Percentiles rank a stretch among this genome's conserved stretches.
Evolutionary conservation across 345 rosid genomes (phyloP).

Genomic region (Citrus medica): DNA sequence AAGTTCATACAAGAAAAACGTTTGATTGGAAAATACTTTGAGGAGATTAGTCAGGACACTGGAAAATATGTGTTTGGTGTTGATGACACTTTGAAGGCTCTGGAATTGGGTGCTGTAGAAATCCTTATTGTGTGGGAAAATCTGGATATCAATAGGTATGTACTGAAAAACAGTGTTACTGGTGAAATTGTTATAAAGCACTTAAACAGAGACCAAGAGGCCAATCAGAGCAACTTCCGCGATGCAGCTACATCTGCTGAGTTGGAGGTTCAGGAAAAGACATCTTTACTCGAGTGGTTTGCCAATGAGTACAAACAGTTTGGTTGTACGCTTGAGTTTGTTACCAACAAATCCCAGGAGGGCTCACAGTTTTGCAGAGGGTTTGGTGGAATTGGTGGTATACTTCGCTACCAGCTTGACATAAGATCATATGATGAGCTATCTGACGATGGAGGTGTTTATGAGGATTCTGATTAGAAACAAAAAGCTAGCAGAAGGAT

Average conservation of each 20-base stretch:
- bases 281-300: constrained; percentile 84
- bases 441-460: constrained; percentile 65
- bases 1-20: constrained; percentile 95
- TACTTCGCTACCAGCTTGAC: constrained; percentile 89
- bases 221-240: constrained; percentile 69
- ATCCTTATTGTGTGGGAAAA: constrained; percentile 92
- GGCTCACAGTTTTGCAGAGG: constrained; percentile 96
- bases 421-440: constrained; percentile 78
- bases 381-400: constrained; percentile 92
- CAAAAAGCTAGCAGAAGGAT: constrained; percentile 23
- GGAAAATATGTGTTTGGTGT: constrained; percentile 89
- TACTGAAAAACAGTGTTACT: constrained; percentile 53
- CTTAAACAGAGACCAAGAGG: constrained; percentile 73
- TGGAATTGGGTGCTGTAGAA: constrained; percentile 94
- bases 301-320: constrained; percentile 83
- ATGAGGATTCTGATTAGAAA: constrained; percentile 76
- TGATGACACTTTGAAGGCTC: constrained; percentile 77
- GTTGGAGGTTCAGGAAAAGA: constrained; percentile 74
- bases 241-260: constrained; percentile 56
- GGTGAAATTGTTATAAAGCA: constrained; percentile 68
- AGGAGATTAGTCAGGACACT: constrained; percentile 93
- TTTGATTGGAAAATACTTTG: constrained; percentile 86
- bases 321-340: constrained; percentile 81
- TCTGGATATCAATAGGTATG: constrained; percentile 70
- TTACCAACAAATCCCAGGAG: constrained; percentile 91